Percentiles rank a stretch among this genome's conserved stretches.
phyloP scores from a whole-genome alignment of 352 stramenopile species.

The Globisporangium yorkense region DNA sequence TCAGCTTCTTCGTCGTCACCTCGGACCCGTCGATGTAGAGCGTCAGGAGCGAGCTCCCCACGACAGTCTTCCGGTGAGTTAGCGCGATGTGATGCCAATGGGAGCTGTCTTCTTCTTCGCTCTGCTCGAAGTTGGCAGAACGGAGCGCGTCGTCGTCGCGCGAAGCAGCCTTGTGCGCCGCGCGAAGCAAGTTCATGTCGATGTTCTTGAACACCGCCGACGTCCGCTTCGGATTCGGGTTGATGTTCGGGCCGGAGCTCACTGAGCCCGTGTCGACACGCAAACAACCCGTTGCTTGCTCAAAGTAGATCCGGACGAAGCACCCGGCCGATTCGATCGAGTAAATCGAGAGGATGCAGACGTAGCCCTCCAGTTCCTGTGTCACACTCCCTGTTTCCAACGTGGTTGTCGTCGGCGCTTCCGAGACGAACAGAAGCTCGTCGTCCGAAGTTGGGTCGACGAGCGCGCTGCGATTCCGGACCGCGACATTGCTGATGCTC shows the following conservation, averaged over 20 bases:
- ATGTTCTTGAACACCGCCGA: slow-evolving; percentile 63
- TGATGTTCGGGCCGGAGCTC: slow-evolving; percentile 48
- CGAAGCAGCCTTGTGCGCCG: neutral
- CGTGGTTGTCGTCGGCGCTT: neutral
- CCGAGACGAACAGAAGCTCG: slow-evolving; percentile 28
- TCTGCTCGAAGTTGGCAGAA: neutral
- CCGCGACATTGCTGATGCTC: slow-evolving; percentile 26
- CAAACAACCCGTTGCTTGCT: slow-evolving; percentile 51
- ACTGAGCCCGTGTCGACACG: slow-evolving; percentile 57
- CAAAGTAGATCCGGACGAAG: slow-evolving; percentile 71
- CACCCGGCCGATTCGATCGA: slow-evolving; percentile 55
- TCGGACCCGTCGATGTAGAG: slow-evolving; percentile 72
- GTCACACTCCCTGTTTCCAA: slow-evolving; percentile 7
- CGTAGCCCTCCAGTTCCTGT: slow-evolving; percentile 36
- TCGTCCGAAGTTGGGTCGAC: slow-evolving; percentile 9
- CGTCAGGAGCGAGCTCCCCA: slow-evolving; percentile 67
- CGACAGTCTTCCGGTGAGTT: slow-evolving; percentile 59
- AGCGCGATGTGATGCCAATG: slow-evolving; percentile 77
- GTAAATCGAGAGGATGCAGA: slow-evolving; percentile 70
- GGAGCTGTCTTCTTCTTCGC: slow-evolving; percentile 20
- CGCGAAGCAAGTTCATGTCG: slow-evolving; percentile 35
- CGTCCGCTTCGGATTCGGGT: slow-evolving; percentile 43
- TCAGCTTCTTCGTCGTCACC: slow-evolving; percentile 68
- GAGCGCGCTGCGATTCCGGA: slow-evolving; percentile 18
- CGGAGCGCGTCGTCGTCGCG: slow-evolving; percentile 1